A percentile compares a stretch with the other conserved stretches of the same genome.
Conservation (phyloP, 768 basidiomycete species). For the Trametes punicea region DNA sequence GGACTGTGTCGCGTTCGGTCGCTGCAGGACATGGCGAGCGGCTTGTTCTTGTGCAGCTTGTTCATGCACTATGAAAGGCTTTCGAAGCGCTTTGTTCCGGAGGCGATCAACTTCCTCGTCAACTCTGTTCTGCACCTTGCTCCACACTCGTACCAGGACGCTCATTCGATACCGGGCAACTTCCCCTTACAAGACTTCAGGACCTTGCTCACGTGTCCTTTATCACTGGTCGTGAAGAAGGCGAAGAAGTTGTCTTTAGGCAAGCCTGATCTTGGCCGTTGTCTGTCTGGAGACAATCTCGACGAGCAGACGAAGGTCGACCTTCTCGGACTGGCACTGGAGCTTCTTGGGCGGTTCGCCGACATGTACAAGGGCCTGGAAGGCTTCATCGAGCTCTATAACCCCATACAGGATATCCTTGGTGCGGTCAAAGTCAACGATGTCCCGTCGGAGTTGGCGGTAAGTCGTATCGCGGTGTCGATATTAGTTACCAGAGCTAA, state of each 20-base stretch:
- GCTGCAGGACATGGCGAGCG: slow-evolving; percentile 72
- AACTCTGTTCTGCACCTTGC: slow-evolving; percentile 71
- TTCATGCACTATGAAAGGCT: slow-evolving; percentile 80
- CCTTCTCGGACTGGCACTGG: slow-evolving; percentile 58
- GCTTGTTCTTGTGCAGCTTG: slow-evolving; percentile 85
- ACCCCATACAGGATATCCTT: slow-evolving; percentile 63
- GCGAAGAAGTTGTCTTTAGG: slow-evolving; percentile 37
- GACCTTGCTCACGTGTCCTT: slow-evolving; percentile 41
- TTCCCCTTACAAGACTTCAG: slow-evolving; percentile 74
- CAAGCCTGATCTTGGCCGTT: slow-evolving; percentile 45
- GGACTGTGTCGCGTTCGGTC: slow-evolving; percentile 78
- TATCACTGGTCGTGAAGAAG: slow-evolving; percentile 39
- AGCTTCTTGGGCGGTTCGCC: slow-evolving; percentile 64
- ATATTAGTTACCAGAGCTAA: not conserved
- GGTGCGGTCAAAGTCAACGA: slow-evolving; percentile 43
- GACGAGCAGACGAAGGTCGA: slow-evolving; percentile 70
- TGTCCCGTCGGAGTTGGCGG: slow-evolving; percentile 55
- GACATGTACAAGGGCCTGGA: slow-evolving; percentile 75
- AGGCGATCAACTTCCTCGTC: slow-evolving; percentile 79
- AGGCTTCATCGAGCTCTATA: slow-evolving; percentile 83
- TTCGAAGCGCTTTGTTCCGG: slow-evolving; percentile 87
- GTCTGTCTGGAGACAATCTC: slow-evolving; percentile 33
- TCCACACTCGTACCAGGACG: slow-evolving; percentile 52
- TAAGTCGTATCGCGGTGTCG: slow-evolving; percentile 32
- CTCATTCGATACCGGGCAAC: slow-evolving; percentile 54